These are phyloP conservation scores for Podosphaera fusca DNA, from an alignment of 2,329 filamentous ascomycete species.

Conservation along the genomic window DNA sequence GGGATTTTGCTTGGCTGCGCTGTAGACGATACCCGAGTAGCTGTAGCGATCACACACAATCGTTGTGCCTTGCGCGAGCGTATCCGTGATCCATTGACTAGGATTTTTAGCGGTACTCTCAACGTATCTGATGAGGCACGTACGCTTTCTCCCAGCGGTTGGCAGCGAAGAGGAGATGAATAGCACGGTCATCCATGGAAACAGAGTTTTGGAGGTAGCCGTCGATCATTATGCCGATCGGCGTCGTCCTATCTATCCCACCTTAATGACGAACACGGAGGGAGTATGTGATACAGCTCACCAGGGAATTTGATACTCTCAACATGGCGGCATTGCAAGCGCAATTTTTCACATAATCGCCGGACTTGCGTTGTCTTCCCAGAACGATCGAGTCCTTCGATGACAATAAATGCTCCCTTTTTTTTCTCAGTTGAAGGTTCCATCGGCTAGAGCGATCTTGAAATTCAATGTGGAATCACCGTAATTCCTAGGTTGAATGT, in stretches of 20 bases:
- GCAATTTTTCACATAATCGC: conserved; percentile 29
- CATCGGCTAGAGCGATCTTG: background rate
- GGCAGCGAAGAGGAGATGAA: conserved; percentile 50
- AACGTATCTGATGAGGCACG: background rate
- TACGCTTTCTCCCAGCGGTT: conserved; percentile 41
- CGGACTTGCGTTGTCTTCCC: conserved; percentile 52
- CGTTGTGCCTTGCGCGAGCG: conserved; percentile 42
- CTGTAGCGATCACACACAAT: conserved; percentile 86
- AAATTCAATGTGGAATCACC: too few relatives aligned
- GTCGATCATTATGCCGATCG: conserved; percentile 46
- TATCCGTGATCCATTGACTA: conserved; percentile 27
- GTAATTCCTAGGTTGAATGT: too few relatives aligned
- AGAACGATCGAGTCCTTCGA: conserved; percentile 49
- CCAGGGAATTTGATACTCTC: conserved; percentile 43
- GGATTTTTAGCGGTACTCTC: background rate
- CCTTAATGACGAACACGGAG: too few relatives aligned
- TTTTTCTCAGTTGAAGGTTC: background rate
- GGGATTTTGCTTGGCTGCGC: conserved; percentile 61
- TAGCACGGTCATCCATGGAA: conserved; percentile 43
- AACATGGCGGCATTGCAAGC: conserved; percentile 26
- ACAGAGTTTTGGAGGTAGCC: conserved; percentile 35
- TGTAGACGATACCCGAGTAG: conserved; percentile 85
- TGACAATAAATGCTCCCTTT: conserved; percentile 40
- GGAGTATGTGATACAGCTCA: conserved; percentile 15
- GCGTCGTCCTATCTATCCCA: conserved; percentile 35